phyloP scores from a whole-genome alignment of 225 moss, liverwort and hornwort genomes.

The Bryum argenteum region DNA sequence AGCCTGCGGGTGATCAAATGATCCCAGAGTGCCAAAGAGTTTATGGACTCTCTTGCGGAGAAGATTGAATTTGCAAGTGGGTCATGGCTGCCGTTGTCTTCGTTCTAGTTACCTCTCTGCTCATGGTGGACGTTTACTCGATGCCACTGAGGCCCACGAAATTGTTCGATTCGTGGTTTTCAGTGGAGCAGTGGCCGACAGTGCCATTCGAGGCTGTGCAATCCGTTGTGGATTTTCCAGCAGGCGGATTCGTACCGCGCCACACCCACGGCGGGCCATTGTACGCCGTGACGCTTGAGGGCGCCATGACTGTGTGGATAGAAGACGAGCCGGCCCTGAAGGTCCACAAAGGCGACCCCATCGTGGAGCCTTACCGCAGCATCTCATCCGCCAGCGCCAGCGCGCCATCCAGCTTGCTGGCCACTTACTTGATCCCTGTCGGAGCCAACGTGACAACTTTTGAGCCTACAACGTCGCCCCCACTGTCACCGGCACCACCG shows the following conservation, averaged over 20 bases:
- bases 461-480: neutral
- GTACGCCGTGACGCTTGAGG: constrained; percentile 11
- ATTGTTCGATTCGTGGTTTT: constrained; percentile 7
- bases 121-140: neutral
- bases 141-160: neutral
- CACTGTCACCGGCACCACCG: neutral
- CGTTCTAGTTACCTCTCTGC: neutral
- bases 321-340: constrained; percentile 1
- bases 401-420: constrained; percentile 6
- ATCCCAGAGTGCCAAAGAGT: neutral
- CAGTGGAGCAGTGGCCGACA: constrained; percentile 13
- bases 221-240: constrained; percentile 2
- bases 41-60: too few relatives aligned
- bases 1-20: neutral
- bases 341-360: neutral
- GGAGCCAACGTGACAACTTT: neutral
- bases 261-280: constrained; percentile 28
- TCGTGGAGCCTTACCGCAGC: constrained; percentile 13
- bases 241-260: neutral
- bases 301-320: neutral
- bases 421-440: constrained; percentile 19
- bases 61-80: too few relatives aligned
- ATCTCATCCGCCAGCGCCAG: constrained; percentile 6
- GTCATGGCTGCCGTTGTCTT: neutral
- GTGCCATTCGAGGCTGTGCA: constrained; percentile 20